phyloP scores from a whole-genome alignment of 139 green algal species.

The Chlorella sp. region DNA sequence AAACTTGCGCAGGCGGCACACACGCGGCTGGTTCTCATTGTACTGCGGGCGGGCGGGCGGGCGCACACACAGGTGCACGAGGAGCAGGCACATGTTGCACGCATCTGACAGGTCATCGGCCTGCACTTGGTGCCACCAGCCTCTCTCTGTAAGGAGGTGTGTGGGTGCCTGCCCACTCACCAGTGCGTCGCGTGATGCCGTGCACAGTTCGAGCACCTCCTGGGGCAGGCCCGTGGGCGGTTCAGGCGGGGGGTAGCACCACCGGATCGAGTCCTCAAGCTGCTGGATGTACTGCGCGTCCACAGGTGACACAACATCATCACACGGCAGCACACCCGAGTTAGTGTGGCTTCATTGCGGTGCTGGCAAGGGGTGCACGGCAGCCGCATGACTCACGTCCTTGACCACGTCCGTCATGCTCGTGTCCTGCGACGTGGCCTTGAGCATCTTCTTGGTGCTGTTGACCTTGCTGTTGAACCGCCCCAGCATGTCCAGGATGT shows the following conservation, averaged over 20 bases:
- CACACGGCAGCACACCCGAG: too few relatives aligned
- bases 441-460: background rate
- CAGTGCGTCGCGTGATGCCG: background rate
- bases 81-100: too few relatives aligned
- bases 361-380: too few relatives aligned
- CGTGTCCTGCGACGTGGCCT: background rate
- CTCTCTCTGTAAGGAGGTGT: too few relatives aligned
- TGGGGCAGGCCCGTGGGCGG: background rate
- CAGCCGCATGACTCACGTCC: background rate
- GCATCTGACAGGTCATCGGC: too few relatives aligned
- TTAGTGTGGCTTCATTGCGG: too few relatives aligned
- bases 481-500: conserved; percentile 1
- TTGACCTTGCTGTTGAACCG: conserved; percentile 2
- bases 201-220: background rate
- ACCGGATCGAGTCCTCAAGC: too few relatives aligned
- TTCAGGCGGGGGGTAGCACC: background rate
- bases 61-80: too few relatives aligned
- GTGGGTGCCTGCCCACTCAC: too few relatives aligned
- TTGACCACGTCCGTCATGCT: conserved; percentile 1
- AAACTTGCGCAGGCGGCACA: background rate
- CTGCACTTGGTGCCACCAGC: too few relatives aligned
- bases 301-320: too few relatives aligned
- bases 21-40: background rate
- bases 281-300: too few relatives aligned
- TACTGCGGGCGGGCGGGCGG: background rate